Base-by-base conservation (phyloP, 352 stramenopile species). In the Aphanomyces invadans region DNA sequence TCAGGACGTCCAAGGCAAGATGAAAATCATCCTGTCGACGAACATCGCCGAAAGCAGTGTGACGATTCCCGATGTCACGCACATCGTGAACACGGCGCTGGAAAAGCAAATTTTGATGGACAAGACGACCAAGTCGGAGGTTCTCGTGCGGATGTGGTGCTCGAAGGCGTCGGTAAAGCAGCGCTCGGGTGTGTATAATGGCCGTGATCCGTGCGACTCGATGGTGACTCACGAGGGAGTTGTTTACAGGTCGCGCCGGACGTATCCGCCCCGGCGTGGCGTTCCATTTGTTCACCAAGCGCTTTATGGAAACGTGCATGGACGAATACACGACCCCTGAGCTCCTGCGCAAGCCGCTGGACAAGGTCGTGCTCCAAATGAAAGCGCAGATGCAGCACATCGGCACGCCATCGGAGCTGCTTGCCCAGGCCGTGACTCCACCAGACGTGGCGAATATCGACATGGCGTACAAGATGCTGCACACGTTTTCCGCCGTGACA, bases 31-130 rank as follows among this genome's bases (percentile, higher is more conserved):
- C 52, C 77, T 98, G 64, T 86, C 91, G 15, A 99, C 95, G 0
- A 99, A 98, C 68, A 97, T 98, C 68, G 95, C 95, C 3, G 96
- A 99, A 71, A 98, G 92, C 57, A 98, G 89, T 48, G 85, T 99
- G 3, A 99, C 96, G 2, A 97, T 99, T 25, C 93, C 95, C 4
- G 86, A 95, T 62, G 92, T 99, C 15, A 92, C 83, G 4, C 84
- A 95, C 54, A 84, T 95, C 29, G 91, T 95, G 65, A 92, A 92
- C 62, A 89, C 78, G 48, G 83, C 81, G 3, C 80, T 92, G 62
- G 86, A 92, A 54, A 92, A 92, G 66, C 83, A 91, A 59, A 90
- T 91, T 28, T 76, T 90, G 56, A 91, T 94, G 77, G 80, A 83
- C 1, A 88, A 89, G 46, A 76, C 79, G 17, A 70, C 71, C 0